Conservation (phyloP, 371 early-diverging fungal species). For the Rhizopus delemar region DNA sequence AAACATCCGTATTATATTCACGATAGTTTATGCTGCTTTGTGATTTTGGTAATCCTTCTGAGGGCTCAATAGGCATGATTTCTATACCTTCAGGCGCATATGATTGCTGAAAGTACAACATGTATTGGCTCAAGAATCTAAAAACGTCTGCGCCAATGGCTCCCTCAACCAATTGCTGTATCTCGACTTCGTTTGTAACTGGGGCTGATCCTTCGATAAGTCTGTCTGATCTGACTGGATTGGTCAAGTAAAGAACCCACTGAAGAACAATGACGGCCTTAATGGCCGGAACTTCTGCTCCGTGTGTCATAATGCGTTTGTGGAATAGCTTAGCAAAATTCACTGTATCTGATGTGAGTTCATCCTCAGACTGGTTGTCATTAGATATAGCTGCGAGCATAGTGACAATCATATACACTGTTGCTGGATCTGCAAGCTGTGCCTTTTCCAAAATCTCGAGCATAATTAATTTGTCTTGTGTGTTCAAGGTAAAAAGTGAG, state of each 20-base stretch:
- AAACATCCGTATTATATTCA: slow-evolving; percentile 40
- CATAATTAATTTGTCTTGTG: slow-evolving; percentile 51
- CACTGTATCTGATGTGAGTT: background rate
- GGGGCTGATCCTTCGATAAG: slow-evolving; percentile 34
- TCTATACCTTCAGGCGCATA: slow-evolving; percentile 39
- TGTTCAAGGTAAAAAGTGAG: slow-evolving; percentile 51
- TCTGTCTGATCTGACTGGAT: slow-evolving; percentile 52
- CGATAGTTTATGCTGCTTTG: slow-evolving; percentile 35
- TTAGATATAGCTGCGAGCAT: slow-evolving; percentile 58
- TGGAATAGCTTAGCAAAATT: slow-evolving; percentile 32
- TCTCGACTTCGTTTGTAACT: slow-evolving; percentile 57
- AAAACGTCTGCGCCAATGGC: slow-evolving; percentile 62
- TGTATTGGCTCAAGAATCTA: slow-evolving; percentile 67
- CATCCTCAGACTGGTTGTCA: slow-evolving; percentile 3
- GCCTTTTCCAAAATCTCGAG: slow-evolving; percentile 56
- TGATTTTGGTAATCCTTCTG: slow-evolving; percentile 10
- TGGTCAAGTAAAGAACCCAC: slow-evolving; percentile 51
- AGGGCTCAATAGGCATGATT: slow-evolving; percentile 15
- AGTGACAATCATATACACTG: slow-evolving; percentile 54
- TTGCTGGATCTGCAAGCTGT: slow-evolving; percentile 56
- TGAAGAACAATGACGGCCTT: slow-evolving; percentile 68
- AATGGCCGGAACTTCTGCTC: slow-evolving; percentile 60
- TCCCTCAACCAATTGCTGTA: slow-evolving; percentile 60
- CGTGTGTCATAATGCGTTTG: slow-evolving; percentile 29
- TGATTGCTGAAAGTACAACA: slow-evolving; percentile 61